A percentile compares a stretch with the other conserved stretches of the same genome.
These are phyloP conservation scores for Fusarium bactridioides DNA, from an alignment of 2,329 filamentous ascomycete species.

Conservation along the genomic window DNA sequence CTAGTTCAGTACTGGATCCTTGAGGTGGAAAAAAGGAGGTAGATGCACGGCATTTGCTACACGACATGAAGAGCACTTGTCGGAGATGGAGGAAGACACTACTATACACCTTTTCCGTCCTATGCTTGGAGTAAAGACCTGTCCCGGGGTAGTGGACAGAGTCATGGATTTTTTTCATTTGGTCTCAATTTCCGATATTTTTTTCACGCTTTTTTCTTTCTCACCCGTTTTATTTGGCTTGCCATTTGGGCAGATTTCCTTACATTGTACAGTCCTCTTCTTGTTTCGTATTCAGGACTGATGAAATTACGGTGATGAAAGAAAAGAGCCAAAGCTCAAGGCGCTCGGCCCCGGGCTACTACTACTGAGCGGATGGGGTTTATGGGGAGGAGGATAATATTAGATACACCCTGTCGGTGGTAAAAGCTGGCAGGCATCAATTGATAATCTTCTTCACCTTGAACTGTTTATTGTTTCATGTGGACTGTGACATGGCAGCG, in stretches of 20 bases:
- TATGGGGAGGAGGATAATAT: constrained; percentile 23
- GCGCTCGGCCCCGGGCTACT: constrained; percentile 3
- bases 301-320: constrained; percentile 43
- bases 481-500: not conserved
- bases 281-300: constrained; percentile 36
- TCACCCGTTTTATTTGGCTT: constrained; percentile 23
- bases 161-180: constrained; percentile 20
- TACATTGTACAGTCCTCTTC: constrained; percentile 35
- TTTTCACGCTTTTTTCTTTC: not conserved
- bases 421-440: constrained; percentile 35
- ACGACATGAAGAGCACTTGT: constrained; percentile 41
- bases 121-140: constrained; percentile 38
- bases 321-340: constrained; percentile 26
- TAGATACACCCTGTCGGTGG: constrained; percentile 27
- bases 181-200: constrained; percentile 9
- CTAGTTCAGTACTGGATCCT: constrained; percentile 10
- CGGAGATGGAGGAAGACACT: constrained; percentile 23
- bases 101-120: constrained; percentile 22
- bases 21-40: constrained; percentile 25
- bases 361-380: constrained; percentile 8
- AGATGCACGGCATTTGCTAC: constrained; percentile 39
- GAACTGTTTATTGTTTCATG: constrained; percentile 3
- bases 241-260: constrained; percentile 20
- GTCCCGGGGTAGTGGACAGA: constrained; percentile 11
- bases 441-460: constrained; percentile 34